Conservation (phyloP, 495 filamentous ascomycete genomes). For the Xylaria intraflava region DNA sequence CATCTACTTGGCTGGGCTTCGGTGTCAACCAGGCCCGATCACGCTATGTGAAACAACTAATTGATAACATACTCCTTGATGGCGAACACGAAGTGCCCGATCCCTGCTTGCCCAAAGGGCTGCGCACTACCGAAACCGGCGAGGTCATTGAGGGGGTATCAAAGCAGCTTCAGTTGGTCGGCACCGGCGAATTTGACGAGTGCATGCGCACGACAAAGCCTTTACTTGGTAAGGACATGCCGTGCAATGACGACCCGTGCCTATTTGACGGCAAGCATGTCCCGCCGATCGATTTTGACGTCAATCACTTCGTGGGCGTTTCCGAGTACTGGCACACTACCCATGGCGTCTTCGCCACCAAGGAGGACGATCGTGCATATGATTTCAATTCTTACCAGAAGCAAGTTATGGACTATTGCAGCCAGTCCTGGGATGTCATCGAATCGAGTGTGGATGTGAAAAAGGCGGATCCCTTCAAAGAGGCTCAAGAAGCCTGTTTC, state of each 20-base stretch:
- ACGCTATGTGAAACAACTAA: constrained; percentile 67
- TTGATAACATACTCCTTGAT: constrained; percentile 49
- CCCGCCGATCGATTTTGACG: constrained; percentile 92
- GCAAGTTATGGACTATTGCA: constrained; percentile 78
- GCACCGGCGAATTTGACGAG: constrained; percentile 80
- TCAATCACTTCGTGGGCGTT: constrained; percentile 97
- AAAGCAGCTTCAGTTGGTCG: constrained; percentile 50
- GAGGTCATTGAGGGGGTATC: constrained; percentile 29
- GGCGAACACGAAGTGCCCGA: constrained; percentile 68
- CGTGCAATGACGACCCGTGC: constrained; percentile 78
- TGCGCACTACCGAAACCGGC: constrained; percentile 62
- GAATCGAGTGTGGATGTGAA: constrained; percentile 52
- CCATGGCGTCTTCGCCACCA: constrained; percentile 83
- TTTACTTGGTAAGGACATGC: constrained; percentile 80
- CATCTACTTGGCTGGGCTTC: constrained; percentile 94
- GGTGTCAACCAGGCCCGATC: constrained; percentile 86
- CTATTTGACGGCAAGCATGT: constrained; percentile 83
- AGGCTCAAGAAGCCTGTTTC: constrained; percentile 85
- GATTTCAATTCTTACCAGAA: constrained; percentile 88
- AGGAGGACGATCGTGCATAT: constrained; percentile 70
- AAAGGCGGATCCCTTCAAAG: constrained; percentile 63
- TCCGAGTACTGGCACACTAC: constrained; percentile 99
- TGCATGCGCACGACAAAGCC: constrained; percentile 78
- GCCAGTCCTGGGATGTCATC: constrained; percentile 72
- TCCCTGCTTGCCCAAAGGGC: constrained; percentile 78